Evolutionary conservation across 371 early-diverging fungal genomes (phyloP).

Genomic region (Mucor piriformis): DNA sequence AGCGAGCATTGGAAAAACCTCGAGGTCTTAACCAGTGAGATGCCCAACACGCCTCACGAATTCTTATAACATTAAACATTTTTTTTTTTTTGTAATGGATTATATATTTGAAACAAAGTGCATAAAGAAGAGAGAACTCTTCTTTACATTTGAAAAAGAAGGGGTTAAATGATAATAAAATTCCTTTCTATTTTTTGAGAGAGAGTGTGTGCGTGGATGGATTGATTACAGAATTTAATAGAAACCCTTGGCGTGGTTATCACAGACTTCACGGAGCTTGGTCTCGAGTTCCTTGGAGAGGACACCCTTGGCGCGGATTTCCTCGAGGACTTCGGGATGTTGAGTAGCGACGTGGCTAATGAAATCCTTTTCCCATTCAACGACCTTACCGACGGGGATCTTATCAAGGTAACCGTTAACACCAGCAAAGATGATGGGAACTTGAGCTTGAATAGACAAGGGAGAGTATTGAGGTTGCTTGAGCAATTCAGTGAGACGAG

Average conservation of each 20-base stretch:
- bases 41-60: conserved; percentile 29
- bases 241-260: conserved; percentile 84
- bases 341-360: conserved; percentile 83
- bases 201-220: too few species aligned
- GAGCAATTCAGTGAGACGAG: conserved; percentile 95
- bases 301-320: conserved; percentile 81
- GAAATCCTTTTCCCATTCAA: conserved; percentile 88
- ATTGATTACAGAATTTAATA: conserved; percentile 50
- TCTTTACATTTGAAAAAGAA: conserved; percentile 2
- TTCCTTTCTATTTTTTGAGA: background rate
- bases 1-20: conserved; percentile 64
- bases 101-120: conserved; percentile 20
- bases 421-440: conserved; percentile 91
- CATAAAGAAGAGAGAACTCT: conserved; percentile 1
- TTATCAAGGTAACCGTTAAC: conserved; percentile 98
- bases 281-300: conserved; percentile 68
- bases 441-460: conserved; percentile 91
- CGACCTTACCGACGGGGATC: conserved; percentile 87
- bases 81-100: conserved; percentile 11
- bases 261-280: conserved; percentile 78
- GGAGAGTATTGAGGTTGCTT: conserved; percentile 96
- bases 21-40: conserved; percentile 24
- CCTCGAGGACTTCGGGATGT: conserved; percentile 81
- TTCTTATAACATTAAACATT: conserved; percentile 35
- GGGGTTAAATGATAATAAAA: background rate